These are phyloP conservation scores for Jasminum sambac DNA, from an alignment of 257 asterid species.

Conservation along the genomic window DNA sequence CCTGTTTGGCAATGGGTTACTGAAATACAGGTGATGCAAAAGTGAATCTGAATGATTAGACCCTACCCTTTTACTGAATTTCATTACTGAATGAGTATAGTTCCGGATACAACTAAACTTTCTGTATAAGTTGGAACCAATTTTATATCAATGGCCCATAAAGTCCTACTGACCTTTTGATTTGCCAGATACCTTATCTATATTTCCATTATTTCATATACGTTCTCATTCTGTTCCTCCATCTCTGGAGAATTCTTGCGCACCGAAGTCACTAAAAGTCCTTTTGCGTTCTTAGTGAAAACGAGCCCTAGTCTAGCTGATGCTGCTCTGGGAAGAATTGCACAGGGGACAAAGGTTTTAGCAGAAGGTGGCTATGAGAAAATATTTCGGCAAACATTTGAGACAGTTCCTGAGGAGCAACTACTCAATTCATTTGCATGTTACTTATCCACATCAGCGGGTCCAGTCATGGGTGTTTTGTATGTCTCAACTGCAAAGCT, in stretches of 20 bases:
- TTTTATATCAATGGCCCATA: neutral
- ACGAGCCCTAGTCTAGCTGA: conserved; percentile 94
- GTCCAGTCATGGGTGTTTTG: conserved; percentile 95
- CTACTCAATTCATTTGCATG: conserved; percentile 83
- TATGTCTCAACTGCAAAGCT: conserved; percentile 84
- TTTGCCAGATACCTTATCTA: neutral
- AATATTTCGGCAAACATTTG: conserved; percentile 86
- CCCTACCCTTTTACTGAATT: neutral
- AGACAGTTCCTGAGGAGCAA: conserved; percentile 89
- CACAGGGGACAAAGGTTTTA: conserved; percentile 90
- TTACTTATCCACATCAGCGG: conserved; percentile 96
- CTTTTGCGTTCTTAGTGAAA: conserved; percentile 57
- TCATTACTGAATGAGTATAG: too few relatives aligned
- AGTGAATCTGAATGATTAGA: neutral
- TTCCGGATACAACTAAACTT: too few relatives aligned
- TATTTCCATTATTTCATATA: neutral
- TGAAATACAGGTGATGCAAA: neutral
- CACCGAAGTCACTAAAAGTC: neutral
- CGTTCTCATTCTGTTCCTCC: neutral
- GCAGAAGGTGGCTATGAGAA: conserved; percentile 99
- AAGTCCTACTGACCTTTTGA: neutral
- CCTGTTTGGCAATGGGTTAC: neutral
- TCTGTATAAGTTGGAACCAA: neutral
- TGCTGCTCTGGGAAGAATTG: conserved; percentile 97
- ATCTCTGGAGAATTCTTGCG: neutral